Evolutionary conservation across 2,329 filamentous ascomycete species (phyloP), one percentile per base, ranked within the genome.

Genomic region (Grosmannia penicillata): DNA sequence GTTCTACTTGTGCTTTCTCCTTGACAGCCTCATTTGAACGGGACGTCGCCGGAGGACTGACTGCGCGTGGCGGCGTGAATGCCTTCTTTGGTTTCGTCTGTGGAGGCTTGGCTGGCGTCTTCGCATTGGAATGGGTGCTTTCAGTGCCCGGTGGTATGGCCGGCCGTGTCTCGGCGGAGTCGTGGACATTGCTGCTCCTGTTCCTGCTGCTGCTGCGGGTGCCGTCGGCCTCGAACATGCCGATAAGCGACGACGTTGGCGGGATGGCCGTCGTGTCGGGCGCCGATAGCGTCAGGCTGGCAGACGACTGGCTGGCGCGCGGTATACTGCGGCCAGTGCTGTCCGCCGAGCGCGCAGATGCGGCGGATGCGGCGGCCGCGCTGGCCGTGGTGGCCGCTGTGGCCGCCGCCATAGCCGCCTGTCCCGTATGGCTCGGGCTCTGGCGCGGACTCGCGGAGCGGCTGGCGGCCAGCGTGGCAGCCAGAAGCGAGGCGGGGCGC

Each of bases 191-290:
- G 3, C 15, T 39, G 15, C 7, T 18, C 10, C n/a, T 6, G 30
- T 22, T 32, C 6, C 4, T 6, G 6, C 13, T 30, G 35, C 3
- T 11, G 22, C 17, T 29, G 19, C 7, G 3, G 27, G n/a, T 28
- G 21, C 49, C 4, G 56, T 55, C 32, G 59, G 45, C 61, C 56
- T 86, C 80, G 47, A 84, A 84, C 59, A 82, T 66, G 28, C 70
- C 70, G 38, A 84, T 77, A 17, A 84, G 61, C 5, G 75, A 70
- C 4, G 64, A 72, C 0, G 78, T 78, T 0, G 78, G 66, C 19
- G 70, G 61, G 36, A 81, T 76, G 6, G 73, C 61, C 1, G 63
- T 66, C 9, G 70, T 69, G 51, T 82, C 72, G 27, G 40, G 27
- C 3, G 32, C 23, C 11, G 65, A 58, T 14, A 57, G 45, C 26